Percentiles rank a stretch among this genome's conserved stretches.
These are phyloP conservation scores for Phytophthora cajani DNA, from an alignment of 352 stramenopile species.

Conservation along the genomic window DNA sequence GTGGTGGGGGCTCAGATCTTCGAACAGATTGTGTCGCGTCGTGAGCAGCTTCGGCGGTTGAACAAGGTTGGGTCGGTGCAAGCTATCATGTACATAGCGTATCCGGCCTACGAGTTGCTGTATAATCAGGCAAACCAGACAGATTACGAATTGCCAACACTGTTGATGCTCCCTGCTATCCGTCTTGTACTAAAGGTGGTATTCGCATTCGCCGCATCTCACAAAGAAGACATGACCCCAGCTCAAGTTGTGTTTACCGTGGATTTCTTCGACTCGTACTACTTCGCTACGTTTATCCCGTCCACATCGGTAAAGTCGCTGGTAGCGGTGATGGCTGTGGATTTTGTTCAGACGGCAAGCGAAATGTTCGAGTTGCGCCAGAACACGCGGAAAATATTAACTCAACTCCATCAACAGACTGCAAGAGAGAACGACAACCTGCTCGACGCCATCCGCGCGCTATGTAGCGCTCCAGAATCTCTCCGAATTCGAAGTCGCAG, in stretches of 20 bases:
- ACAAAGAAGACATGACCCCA: slow-evolving; percentile 21
- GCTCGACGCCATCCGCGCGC: not conserved
- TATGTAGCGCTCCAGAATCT: not conserved
- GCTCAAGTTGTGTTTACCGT: slow-evolving; percentile 17
- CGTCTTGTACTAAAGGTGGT: slow-evolving; percentile 3
- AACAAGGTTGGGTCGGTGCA: slow-evolving; percentile 1
- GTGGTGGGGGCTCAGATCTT: not conserved
- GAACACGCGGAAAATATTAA: not conserved
- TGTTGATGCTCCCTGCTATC: slow-evolving; percentile 9
- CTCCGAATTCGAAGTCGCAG: not conserved
- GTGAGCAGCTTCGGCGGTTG: slow-evolving; percentile 6
- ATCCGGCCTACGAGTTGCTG: slow-evolving; percentile 12
- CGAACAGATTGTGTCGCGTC: slow-evolving; percentile 1
- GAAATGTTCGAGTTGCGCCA: slow-evolving; percentile 9
- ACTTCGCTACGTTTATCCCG: slow-evolving; percentile 4
- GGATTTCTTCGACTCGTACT: slow-evolving; percentile 19
- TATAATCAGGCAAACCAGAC: slow-evolving; percentile 4
- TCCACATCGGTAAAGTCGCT: not conserved
- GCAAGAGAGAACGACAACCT: not conserved
- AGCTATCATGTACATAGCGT: slow-evolving; percentile 6
- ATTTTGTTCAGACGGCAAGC: slow-evolving; percentile 7
- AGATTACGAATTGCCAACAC: slow-evolving; percentile 11
- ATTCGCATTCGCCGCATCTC: slow-evolving; percentile 1
- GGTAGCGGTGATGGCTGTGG: not conserved
- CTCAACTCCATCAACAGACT: not conserved